Percentiles rank a stretch among this genome's conserved stretches.
Conservation (phyloP, 1,284 basidiomycete genomes). For the Caloboletus inedulis region DNA sequence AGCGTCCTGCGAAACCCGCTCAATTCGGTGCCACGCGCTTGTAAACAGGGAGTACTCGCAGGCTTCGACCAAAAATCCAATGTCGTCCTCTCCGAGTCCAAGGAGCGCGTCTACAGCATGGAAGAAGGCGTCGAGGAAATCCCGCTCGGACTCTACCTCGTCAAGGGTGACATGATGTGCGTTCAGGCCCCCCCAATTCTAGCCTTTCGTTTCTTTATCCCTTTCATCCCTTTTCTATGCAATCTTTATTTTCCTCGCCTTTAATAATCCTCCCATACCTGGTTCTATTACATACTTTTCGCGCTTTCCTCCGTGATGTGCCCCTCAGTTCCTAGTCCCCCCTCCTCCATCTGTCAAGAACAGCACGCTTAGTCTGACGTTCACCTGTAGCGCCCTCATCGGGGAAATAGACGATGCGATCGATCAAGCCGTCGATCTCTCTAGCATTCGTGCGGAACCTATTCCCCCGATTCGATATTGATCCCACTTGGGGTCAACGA, state of each 20-base stretch:
- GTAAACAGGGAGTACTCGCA: conserved; percentile 73
- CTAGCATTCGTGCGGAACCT: conserved; percentile 84
- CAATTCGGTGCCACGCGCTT: conserved; percentile 13
- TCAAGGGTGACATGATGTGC: conserved; percentile 97
- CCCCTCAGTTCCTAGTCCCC: not conserved
- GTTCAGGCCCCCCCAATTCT: conserved; percentile 28
- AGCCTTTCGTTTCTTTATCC: not conserved
- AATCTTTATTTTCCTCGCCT: not conserved
- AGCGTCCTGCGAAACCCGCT: not conserved
- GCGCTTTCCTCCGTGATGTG: not conserved
- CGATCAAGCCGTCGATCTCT: conserved; percentile 78
- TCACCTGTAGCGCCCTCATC: conserved; percentile 67
- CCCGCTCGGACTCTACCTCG: conserved; percentile 92
- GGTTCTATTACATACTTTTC: not conserved
- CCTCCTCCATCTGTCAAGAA: not conserved
- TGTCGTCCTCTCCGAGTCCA: conserved; percentile 86
- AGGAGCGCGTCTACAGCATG: conserved; percentile 85
- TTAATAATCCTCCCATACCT: not conserved
- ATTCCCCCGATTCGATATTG: conserved; percentile 75
- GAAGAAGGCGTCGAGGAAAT: conserved; percentile 95
- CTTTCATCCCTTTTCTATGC: not conserved
- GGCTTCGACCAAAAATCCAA: conserved; percentile 94
- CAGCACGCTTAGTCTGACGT: not conserved
- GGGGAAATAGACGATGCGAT: conserved; percentile 87
- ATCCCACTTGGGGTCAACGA: conserved; percentile 6